Conservation (phyloP, 2,329 filamentous ascomycete species). For the Aspergillus sp. region DNA sequence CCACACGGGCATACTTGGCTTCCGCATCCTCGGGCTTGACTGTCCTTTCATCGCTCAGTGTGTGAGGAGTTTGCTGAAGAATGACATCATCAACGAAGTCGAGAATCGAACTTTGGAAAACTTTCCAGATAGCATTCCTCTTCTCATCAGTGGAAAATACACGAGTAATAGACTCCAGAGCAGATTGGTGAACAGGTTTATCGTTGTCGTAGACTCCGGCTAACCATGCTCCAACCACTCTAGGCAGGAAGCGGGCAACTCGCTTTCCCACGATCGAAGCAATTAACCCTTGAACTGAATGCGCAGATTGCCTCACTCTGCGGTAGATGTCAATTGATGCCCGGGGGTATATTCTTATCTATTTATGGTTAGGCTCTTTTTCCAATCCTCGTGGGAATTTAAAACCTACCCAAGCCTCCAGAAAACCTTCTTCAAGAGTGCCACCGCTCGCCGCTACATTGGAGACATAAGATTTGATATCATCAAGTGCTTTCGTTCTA, state of each 20-base stretch:
- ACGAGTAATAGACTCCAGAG: conserved; percentile 70
- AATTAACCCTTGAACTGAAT: conserved; percentile 68
- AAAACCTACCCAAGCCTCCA: conserved; percentile 79
- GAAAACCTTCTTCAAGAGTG: conserved; percentile 74
- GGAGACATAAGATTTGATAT: conserved; percentile 68
- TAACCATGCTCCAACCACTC: conserved; percentile 84
- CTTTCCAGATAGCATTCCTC: conserved; percentile 70
- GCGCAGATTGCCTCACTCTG: conserved; percentile 82
- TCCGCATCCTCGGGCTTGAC: conserved; percentile 82
- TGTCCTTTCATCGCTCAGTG: conserved; percentile 84
- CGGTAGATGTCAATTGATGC: conserved; percentile 87
- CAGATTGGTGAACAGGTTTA: conserved; percentile 71
- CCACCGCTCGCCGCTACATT: conserved; percentile 54
- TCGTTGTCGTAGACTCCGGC: conserved; percentile 87
- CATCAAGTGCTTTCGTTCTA: conserved; percentile 86
- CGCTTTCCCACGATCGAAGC: conserved; percentile 68
- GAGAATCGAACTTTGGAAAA: conserved; percentile 77
- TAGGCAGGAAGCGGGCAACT: conserved; percentile 76
- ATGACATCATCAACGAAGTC: conserved; percentile 79
- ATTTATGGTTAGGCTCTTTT: conserved; percentile 18
- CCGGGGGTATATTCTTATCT: conserved; percentile 85
- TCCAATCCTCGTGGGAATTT: conserved; percentile 5
- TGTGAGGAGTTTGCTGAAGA: conserved; percentile 72
- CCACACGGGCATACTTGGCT: conserved; percentile 79
- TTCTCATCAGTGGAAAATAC: conserved; percentile 83